Percentiles rank a stretch among this genome's conserved stretches.
Evolutionary conservation across 139 green algal species (phyloP).

Genomic region (Spirogloea muscicola): DNA sequence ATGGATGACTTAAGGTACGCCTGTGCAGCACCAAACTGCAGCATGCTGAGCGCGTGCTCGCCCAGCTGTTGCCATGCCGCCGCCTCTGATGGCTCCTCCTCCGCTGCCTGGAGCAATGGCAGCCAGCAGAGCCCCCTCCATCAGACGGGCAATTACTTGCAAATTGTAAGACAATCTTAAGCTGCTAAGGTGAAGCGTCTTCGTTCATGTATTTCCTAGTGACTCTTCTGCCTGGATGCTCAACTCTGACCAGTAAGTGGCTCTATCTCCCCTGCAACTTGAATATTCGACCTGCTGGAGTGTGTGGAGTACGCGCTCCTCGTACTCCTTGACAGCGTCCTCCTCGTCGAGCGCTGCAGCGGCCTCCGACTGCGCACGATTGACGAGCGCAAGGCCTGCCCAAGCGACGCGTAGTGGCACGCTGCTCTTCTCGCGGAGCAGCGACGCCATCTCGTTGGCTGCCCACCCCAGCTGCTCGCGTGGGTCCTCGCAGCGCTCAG

Average conservation of each 20-base stretch:
- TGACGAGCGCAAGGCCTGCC: too few species aligned
- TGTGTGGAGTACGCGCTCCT: too few species aligned
- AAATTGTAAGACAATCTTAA: background rate
- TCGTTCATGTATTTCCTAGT: background rate
- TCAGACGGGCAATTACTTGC: background rate
- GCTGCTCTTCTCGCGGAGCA: background rate
- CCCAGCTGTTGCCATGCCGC: constrained; percentile 10
- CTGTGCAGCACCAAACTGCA: background rate
- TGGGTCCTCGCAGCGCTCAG: background rate
- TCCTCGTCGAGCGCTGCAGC: background rate
- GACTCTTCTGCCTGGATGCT: background rate
- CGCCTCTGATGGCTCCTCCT: background rate
- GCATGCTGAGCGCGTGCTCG: background rate
- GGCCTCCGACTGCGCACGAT: too few species aligned
- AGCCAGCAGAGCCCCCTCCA: background rate
- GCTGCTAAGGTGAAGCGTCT: background rate
- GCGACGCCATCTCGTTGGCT: background rate
- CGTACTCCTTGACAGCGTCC: too few species aligned
- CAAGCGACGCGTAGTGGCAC: too few species aligned
- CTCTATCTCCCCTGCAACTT: too few species aligned
- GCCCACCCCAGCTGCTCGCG: background rate
- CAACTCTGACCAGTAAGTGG: background rate
- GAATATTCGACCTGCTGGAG: too few species aligned
- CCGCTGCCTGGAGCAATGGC: background rate
- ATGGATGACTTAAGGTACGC: background rate